phyloP scores from a whole-genome alignment of 202 grass and related monocot species.

The Alloteropsis angusta region DNA sequence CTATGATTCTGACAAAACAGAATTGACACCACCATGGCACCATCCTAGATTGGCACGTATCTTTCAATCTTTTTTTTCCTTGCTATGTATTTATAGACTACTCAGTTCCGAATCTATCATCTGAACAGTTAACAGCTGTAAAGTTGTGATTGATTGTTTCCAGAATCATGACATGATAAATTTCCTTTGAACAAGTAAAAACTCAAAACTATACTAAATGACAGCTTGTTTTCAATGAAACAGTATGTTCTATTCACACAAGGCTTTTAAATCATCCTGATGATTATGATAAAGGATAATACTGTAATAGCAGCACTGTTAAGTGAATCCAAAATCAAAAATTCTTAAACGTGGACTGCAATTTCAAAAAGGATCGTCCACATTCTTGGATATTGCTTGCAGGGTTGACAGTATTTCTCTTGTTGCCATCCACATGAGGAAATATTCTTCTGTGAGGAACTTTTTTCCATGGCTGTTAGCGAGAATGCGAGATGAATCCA shows the following conservation, averaged over 20 bases:
- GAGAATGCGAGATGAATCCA: neutral
- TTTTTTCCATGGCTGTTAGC: neutral
- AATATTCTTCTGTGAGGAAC: slow-evolving; percentile 3
- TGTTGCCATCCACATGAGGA: too few relatives aligned
- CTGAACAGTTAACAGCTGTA: neutral
- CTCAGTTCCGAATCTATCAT: neutral
- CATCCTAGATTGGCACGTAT: neutral
- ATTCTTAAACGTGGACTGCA: neutral
- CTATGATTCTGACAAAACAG: slow-evolving; percentile 6
- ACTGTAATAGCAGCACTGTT: neutral
- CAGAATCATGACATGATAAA: slow-evolving; percentile 6
- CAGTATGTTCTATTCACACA: neutral
- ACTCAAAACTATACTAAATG: neutral
- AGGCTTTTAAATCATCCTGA: neutral
- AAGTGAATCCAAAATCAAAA: neutral
- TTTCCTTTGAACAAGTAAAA: neutral
- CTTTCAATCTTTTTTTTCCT: neutral
- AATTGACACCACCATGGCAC: neutral
- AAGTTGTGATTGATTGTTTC: neutral
- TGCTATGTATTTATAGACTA: neutral
- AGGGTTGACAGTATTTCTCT: slow-evolving; percentile 23
- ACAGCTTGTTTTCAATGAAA: neutral
- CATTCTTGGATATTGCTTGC: slow-evolving; percentile 26
- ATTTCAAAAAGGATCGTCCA: slow-evolving; percentile 14
- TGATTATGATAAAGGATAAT: neutral